phyloP scores from a whole-genome alignment of 306 rosid species.

The Gynostemma pentaphyllum region DNA sequence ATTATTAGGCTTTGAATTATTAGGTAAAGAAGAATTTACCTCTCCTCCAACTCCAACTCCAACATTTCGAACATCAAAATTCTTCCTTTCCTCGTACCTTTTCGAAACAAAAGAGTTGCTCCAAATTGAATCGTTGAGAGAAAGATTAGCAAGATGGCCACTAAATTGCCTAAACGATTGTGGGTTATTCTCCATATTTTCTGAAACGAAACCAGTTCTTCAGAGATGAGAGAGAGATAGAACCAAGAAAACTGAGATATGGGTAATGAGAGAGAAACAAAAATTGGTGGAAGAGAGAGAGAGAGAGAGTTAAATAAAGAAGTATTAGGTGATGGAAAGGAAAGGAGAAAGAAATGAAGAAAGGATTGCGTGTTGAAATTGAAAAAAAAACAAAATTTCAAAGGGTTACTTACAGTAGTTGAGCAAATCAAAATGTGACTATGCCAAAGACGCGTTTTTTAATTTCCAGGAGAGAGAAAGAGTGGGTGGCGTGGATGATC shows the following conservation, averaged over 20 bases:
- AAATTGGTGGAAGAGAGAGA: neutral
- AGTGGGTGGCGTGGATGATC: neutral
- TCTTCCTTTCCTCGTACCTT: conserved; percentile 58
- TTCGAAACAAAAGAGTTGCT: conserved; percentile 42
- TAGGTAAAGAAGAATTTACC: conserved; percentile 30
- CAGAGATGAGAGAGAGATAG: neutral
- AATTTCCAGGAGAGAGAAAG: neutral
- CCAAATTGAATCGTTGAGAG: conserved; percentile 84
- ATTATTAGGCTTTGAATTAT: conserved; percentile 16
- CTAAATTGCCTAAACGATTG: conserved; percentile 85
- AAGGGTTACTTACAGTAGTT: conserved; percentile 11
- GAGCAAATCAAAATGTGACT: neutral
- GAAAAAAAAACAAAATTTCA: neutral
- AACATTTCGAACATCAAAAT: conserved; percentile 72
- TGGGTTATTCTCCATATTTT: conserved; percentile 62
- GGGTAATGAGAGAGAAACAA: too few species aligned
- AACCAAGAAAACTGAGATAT: neutral
- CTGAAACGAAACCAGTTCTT: neutral
- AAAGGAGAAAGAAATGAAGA: conserved; percentile 22
- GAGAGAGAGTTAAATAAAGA: conserved; percentile 10
- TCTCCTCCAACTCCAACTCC: too few species aligned
- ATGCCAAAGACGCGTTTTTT: neutral
- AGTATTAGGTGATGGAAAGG: neutral
- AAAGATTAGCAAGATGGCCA: conserved; percentile 57
- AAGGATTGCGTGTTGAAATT: conserved; percentile 31